A percentile compares a stretch with the other conserved stretches of the same genome.
Conservation (phyloP, 805 yeast genomes). For the Yarrowia sp. region DNA sequence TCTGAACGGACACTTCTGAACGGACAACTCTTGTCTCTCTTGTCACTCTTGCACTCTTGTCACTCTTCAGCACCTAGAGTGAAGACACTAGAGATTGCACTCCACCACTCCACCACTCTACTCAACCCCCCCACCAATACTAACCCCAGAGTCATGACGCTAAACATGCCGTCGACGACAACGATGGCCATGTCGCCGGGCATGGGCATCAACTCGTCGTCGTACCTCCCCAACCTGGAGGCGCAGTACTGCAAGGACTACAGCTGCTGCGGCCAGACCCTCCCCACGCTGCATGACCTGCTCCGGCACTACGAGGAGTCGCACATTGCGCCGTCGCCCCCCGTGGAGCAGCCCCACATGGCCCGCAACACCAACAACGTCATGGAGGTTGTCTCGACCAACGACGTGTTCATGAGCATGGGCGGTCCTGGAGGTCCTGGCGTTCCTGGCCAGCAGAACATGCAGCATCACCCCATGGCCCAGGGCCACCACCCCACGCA, state of each 20-base stretch:
- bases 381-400: conserved; percentile 86
- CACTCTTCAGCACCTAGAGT: too few species aligned
- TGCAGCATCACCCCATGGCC: conserved; percentile 24
- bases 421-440: conserved; percentile 26
- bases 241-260: conserved; percentile 97
- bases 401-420: conserved; percentile 74
- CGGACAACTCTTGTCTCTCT: too few species aligned
- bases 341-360: conserved; percentile 26
- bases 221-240: conserved; percentile 88
- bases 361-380: conserved; percentile 35
- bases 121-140: neutral
- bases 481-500: conserved; percentile 25
- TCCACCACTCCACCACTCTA: too few species aligned
- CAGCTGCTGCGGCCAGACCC: conserved; percentile 87
- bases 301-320: conserved; percentile 95
- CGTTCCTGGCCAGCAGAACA: neutral
- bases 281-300: conserved; percentile 92
- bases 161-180: conserved; percentile 37
- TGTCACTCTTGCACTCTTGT: too few species aligned
- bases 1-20: too few species aligned
- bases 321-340: conserved; percentile 53
- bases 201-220: conserved; percentile 50
- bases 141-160: conserved; percentile 35
- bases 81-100: too few species aligned
- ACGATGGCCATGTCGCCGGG: conserved; percentile 61